These are phyloP conservation scores for Colletotrichum lindemuthianum DNA, from an alignment of 2,329 filamentous ascomycete species.

Conservation along the genomic window DNA sequence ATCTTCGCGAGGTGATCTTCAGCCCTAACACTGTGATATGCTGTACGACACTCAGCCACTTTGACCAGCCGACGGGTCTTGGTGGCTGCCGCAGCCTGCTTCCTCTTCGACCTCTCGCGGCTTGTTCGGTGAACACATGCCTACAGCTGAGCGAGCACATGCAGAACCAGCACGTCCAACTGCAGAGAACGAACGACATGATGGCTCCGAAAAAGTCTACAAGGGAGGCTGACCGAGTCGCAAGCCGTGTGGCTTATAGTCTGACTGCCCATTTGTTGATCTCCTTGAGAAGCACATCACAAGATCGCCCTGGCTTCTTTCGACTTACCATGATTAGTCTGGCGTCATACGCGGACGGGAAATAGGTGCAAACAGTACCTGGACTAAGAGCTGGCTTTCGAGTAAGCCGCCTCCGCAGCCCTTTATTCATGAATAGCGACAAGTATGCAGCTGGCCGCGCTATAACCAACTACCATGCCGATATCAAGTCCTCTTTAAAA, in stretches of 20 bases:
- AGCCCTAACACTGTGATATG: conserved; percentile 16
- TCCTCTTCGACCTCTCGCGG: neutral
- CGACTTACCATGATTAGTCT: neutral
- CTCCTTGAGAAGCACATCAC: neutral
- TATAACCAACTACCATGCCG: too few species aligned
- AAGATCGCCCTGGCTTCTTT: conserved; percentile 12
- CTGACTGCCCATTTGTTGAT: conserved; percentile 1
- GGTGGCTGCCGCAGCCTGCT: neutral
- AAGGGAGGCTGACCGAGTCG: neutral
- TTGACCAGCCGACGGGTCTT: neutral
- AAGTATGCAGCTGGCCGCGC: conserved; percentile 3
- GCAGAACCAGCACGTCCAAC: neutral
- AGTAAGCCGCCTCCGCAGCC: conserved; percentile 2
- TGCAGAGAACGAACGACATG: too few species aligned
- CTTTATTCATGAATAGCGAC: neutral
- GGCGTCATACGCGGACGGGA: neutral
- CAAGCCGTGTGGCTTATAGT: neutral
- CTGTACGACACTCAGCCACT: neutral
- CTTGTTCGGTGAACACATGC: neutral
- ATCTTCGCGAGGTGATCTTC: neutral
- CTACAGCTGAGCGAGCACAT: neutral
- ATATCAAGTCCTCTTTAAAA: conserved; percentile 1
- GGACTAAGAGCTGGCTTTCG: neutral
- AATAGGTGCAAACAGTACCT: conserved; percentile 2
- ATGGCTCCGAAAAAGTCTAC: too few species aligned